Conservation (phyloP, 176 grass and related monocot species). For the Zoysia pacifica region DNA sequence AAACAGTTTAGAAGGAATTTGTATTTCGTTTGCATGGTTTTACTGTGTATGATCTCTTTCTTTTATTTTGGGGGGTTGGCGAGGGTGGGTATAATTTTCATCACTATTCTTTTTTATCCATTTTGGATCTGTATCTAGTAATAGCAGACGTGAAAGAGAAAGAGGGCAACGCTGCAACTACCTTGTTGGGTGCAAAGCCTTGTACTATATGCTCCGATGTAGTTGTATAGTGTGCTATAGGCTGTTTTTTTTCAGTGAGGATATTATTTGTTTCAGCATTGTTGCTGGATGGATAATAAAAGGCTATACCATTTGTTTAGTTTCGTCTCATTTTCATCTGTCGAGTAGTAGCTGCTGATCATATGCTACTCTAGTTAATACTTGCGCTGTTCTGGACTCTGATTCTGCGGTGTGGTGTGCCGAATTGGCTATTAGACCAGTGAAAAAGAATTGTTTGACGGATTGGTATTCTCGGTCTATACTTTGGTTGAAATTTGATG, state of each 20-base stretch:
- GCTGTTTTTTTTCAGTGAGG: slow-evolving; percentile 26
- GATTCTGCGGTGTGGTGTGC: no score
- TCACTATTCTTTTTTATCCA: slow-evolving; percentile 57
- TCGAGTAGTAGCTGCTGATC: no score
- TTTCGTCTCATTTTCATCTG: no score
- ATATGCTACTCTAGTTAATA: no score
- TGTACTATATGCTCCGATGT: slow-evolving; percentile 38
- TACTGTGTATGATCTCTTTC: slow-evolving; percentile 47
- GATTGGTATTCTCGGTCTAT: no score
- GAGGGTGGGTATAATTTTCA: slow-evolving; percentile 50
- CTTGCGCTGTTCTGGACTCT: no score
- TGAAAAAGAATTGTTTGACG: no score
- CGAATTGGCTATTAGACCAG: no score
- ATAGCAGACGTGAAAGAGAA: slow-evolving; percentile 41
- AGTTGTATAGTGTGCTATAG: slow-evolving; percentile 53
- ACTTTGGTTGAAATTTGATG: no score
- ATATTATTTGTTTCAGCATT: slow-evolving; percentile 53
- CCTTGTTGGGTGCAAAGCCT: slow-evolving; percentile 38
- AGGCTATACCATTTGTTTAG: no score
- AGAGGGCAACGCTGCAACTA: slow-evolving; percentile 20
- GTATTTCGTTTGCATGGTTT: slow-evolving; percentile 46
- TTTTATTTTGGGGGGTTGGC: slow-evolving; percentile 17
- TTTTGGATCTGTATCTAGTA: slow-evolving; percentile 52
- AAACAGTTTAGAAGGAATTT: slow-evolving; percentile 43
- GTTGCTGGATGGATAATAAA: no score